Conservation (phyloP, 495 filamentous ascomycete genomes). For the Xylaria grammica region DNA sequence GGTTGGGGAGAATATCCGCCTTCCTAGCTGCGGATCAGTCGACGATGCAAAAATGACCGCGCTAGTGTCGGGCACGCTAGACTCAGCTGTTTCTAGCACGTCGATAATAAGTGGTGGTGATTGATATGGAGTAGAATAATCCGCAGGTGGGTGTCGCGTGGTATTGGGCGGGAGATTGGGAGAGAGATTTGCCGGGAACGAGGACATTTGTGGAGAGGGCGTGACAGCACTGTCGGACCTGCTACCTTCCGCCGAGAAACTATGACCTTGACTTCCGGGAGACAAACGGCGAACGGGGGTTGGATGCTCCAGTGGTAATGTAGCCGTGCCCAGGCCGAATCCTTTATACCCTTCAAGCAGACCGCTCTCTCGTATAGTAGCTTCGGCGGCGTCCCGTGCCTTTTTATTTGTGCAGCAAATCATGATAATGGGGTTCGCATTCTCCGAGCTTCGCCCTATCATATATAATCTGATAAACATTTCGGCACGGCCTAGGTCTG, state of each 20-base stretch:
- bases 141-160: neutral
- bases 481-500: slow-evolving; percentile 22
- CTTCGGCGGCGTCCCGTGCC: slow-evolving; percentile 11
- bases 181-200: neutral
- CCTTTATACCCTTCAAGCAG: slow-evolving; percentile 14
- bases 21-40: neutral
- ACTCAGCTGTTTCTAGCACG: neutral
- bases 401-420: slow-evolving; percentile 26
- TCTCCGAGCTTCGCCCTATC: slow-evolving; percentile 19
- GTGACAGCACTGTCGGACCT: neutral
- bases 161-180: neutral
- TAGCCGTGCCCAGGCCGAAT: slow-evolving; percentile 19
- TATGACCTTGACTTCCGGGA: neutral
- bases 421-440: slow-evolving; percentile 28
- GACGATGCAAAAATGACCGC: neutral
- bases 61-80: neutral
- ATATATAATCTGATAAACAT: slow-evolving; percentile 26
- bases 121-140: neutral
- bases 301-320: slow-evolving; percentile 27
- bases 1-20: neutral
- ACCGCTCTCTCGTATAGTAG: slow-evolving; percentile 13
- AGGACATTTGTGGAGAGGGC: neutral
- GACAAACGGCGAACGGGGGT: slow-evolving; percentile 6
- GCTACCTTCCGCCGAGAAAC: neutral
- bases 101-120: neutral